Conservation (phyloP, 257 asterid species). For the Solanum peruvianum region DNA sequence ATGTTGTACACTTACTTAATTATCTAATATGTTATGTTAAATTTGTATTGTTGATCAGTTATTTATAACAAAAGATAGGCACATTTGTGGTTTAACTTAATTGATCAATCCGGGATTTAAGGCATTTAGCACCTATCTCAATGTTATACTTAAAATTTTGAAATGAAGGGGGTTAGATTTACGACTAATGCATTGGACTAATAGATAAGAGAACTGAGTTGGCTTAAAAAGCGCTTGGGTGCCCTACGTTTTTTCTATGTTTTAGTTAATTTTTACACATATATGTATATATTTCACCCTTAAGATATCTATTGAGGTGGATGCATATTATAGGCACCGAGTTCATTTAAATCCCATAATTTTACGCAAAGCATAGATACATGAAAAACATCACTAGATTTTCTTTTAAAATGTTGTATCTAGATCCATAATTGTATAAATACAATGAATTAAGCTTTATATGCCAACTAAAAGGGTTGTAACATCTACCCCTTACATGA, state of each 20-base stretch:
- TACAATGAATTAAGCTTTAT: no score
- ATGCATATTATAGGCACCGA: background rate
- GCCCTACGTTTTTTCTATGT: background rate
- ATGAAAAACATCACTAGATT: background rate
- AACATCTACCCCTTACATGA: no score
- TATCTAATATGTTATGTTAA: no score
- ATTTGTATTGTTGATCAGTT: no score
- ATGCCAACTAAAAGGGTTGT: no score
- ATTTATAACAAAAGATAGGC: background rate
- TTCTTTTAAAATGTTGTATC: no score
- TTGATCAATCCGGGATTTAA: background rate
- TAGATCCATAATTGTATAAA: no score
- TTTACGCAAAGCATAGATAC: background rate
- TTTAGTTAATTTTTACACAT: background rate
- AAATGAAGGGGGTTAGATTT: background rate
- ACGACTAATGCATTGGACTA: no score
- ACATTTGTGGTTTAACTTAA: background rate
- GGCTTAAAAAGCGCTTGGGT: no score
- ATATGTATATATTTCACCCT: background rate
- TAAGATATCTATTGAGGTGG: background rate
- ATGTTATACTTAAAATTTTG: background rate
- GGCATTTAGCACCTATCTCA: background rate
- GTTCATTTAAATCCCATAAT: background rate
- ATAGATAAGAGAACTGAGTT: no score
- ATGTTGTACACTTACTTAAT: no score